Evolutionary conservation across 73 alveolate species (phyloP).

Genomic region (Paramecium sonneborni): DNA sequence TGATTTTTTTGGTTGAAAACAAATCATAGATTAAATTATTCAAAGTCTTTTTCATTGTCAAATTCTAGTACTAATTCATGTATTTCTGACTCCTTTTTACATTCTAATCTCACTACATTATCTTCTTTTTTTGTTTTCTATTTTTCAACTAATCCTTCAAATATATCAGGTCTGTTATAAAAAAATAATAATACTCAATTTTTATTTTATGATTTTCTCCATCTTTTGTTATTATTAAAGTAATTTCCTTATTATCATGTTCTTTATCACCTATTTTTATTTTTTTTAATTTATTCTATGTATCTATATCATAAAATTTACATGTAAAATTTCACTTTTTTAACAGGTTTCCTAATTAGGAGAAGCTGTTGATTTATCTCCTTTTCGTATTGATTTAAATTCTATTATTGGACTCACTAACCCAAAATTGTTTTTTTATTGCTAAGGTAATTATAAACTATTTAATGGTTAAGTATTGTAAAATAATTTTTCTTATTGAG

Average conservation of each 20-base stretch:
- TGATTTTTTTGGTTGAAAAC: neutral
- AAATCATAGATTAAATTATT: neutral
- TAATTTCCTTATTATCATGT: neutral
- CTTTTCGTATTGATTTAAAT: neutral
- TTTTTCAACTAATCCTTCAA: neutral
- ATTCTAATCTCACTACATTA: neutral
- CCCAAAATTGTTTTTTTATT: neutral
- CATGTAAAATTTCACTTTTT: neutral
- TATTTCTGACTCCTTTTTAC: neutral
- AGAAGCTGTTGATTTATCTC: neutral
- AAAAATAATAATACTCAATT: neutral
- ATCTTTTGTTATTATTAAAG: neutral
- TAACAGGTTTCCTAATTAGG: neutral
- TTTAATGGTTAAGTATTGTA: neutral
- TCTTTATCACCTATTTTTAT: neutral
- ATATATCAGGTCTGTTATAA: neutral
- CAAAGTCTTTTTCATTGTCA: neutral
- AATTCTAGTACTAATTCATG: neutral
- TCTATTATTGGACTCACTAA: neutral
- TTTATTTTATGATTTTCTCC: neutral
- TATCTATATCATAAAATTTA: neutral
- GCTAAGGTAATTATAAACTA: neutral
- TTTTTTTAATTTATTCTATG: constrained; percentile 2
- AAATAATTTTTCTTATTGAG: neutral
- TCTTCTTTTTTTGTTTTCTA: neutral